A percentile compares a stretch with the other conserved stretches of the same genome.
Evolutionary conservation across 2,329 filamentous ascomycete species (phyloP).

Genomic region (Rutstroemia sydowiana): DNA sequence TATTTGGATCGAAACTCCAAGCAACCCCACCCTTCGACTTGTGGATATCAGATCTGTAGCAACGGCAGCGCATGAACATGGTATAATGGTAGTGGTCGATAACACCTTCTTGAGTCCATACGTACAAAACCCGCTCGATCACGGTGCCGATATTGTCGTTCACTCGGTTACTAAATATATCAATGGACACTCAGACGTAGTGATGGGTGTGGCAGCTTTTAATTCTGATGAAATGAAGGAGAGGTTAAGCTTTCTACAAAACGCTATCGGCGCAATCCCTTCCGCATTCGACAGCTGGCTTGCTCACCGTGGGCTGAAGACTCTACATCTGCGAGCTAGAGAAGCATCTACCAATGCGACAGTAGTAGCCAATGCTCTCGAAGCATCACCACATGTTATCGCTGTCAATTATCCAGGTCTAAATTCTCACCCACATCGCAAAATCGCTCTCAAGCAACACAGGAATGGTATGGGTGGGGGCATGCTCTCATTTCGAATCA

Average conservation of each 20-base stretch:
- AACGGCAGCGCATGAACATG: slow-evolving; percentile 74
- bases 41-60: slow-evolving; percentile 89
- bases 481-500: slow-evolving; percentile 95
- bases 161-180: slow-evolving; percentile 99
- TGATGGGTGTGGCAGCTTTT: slow-evolving; percentile 96
- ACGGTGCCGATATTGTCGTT: slow-evolving; percentile 91
- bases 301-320: slow-evolving; percentile 93
- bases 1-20: slow-evolving; percentile 94
- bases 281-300: slow-evolving; percentile 97
- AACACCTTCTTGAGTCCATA: slow-evolving; percentile 98
- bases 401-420: slow-evolving; percentile 94
- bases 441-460: slow-evolving; percentile 84
- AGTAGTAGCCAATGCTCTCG: slow-evolving; percentile 67
- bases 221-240: slow-evolving; percentile 75
- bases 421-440: slow-evolving; percentile 76
- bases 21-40: slow-evolving; percentile 86
- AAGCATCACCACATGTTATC: slow-evolving; percentile 73
- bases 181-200: slow-evolving; percentile 92
- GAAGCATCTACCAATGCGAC: slow-evolving; percentile 80
- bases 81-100: slow-evolving; percentile 94
- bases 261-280: slow-evolving; percentile 92
- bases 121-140: slow-evolving; percentile 90
- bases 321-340: slow-evolving; percentile 82
- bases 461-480: slow-evolving; percentile 90
- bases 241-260: slow-evolving; percentile 84